These are phyloP conservation scores for Pythium apleroticum DNA, from an alignment of 352 stramenopile species.

Conservation along the genomic window DNA sequence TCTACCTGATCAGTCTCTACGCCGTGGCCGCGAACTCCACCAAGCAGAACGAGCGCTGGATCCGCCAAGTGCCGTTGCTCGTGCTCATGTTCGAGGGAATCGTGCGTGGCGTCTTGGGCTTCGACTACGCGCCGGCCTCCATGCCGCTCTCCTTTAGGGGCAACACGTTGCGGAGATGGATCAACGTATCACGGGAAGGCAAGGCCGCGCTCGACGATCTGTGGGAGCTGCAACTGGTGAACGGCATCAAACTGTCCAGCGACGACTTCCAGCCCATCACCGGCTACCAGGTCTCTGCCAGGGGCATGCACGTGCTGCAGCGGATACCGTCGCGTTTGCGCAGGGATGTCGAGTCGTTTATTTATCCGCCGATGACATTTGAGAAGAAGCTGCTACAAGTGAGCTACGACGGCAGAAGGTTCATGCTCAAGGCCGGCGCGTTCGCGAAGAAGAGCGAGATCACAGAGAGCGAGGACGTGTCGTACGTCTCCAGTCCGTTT, in stretches of 20 bases:
- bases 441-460: conserved; percentile 91
- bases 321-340: conserved; percentile 78
- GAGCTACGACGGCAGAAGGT: conserved; percentile 68
- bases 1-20: conserved; percentile 96
- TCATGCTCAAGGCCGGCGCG: conserved; percentile 71
- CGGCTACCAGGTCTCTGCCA: conserved; percentile 93
- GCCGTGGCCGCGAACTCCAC: conserved; percentile 86
- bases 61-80: conserved; percentile 93
- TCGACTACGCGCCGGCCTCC: conserved; percentile 96
- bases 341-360: conserved; percentile 64
- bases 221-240: conserved; percentile 91
- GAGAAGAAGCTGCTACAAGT: conserved; percentile 52
- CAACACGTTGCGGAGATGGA: conserved; percentile 76
- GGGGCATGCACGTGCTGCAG: conserved; percentile 83
- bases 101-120: conserved; percentile 92
- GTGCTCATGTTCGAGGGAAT: conserved; percentile 98
- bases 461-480: conserved; percentile 97
- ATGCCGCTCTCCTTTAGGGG: conserved; percentile 93
- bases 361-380: conserved; percentile 50
- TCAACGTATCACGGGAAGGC: conserved; percentile 95
- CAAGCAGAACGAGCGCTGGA: conserved; percentile 94
- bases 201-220: conserved; percentile 95
- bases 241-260: conserved; percentile 93
- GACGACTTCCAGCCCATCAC: conserved; percentile 95
- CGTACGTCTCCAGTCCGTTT: conserved; percentile 97